Evolutionary conservation across 2,329 filamentous ascomycete species (phyloP).

Genomic region (Scytalidium sp.): DNA sequence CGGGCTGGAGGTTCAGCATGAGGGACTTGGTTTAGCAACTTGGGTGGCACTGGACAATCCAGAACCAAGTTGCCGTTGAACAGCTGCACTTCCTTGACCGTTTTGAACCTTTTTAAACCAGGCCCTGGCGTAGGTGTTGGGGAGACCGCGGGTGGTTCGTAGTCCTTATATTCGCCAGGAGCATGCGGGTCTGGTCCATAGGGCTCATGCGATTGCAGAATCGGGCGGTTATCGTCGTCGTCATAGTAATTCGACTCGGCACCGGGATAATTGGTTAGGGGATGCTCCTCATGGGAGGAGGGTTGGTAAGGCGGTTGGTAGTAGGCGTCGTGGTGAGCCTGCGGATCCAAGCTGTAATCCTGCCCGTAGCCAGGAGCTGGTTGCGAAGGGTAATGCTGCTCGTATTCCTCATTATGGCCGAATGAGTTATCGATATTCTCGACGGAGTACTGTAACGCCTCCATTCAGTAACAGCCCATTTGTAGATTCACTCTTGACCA

Average conservation of each 20-base stretch:
- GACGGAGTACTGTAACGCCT: conserved; percentile 60
- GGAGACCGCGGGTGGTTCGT: conserved; percentile 34
- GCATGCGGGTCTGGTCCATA: conserved; percentile 59
- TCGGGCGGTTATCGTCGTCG: conserved; percentile 71
- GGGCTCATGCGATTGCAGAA: conserved; percentile 56
- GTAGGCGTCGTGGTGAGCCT: conserved; percentile 85
- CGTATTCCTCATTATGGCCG: conserved; percentile 59
- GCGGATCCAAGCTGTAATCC: conserved; percentile 76
- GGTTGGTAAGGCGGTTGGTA: conserved; percentile 81
- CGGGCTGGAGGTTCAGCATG: conserved; percentile 78
- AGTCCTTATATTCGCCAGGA: conserved; percentile 41
- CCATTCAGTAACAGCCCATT: conserved; percentile 11
- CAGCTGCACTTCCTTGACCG: conserved; percentile 95
- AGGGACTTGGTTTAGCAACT: conserved; percentile 80
- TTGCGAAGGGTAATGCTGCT: conserved; percentile 45
- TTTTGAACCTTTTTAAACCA: conserved; percentile 87
- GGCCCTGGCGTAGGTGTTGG: conserved; percentile 53
- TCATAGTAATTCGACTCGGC: conserved; percentile 30
- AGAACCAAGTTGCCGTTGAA: conserved; percentile 97
- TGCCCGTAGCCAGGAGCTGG: conserved; percentile 47
- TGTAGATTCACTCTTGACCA: not conserved
- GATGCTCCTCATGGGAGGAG: conserved; percentile 26
- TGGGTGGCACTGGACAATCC: conserved; percentile 91
- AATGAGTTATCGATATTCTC: conserved; percentile 63
- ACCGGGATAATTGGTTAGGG: conserved; percentile 17